Evolutionary conservation across 2,329 filamentous ascomycete genomes (phyloP).

Genomic region (Ceratocystis colombiana): DNA sequence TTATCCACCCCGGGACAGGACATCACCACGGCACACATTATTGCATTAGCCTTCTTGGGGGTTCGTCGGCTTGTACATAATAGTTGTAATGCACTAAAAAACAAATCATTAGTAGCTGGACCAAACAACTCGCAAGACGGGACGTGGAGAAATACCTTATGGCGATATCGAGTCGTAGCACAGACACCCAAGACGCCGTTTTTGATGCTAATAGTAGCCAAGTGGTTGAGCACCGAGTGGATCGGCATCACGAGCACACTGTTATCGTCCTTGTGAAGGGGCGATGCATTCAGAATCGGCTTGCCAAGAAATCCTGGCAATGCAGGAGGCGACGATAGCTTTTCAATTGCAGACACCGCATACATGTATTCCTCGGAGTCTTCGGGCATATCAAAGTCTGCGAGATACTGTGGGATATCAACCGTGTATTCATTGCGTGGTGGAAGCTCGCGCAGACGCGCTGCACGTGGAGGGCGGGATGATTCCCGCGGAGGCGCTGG

Average conservation of each 20-base stretch:
- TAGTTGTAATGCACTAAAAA: slow-evolving; percentile 82
- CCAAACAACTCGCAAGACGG: background rate
- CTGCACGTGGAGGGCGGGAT: slow-evolving; percentile 31
- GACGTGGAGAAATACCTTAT: slow-evolving; percentile 53
- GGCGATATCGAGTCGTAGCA: slow-evolving; percentile 92
- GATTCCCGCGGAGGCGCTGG: slow-evolving; percentile 36
- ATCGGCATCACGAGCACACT: slow-evolving; percentile 96
- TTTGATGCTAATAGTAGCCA: slow-evolving; percentile 97
- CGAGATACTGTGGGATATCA: slow-evolving; percentile 71
- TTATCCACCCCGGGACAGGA: background rate
- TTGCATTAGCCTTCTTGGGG: slow-evolving; percentile 20
- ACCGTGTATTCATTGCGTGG: slow-evolving; percentile 55
- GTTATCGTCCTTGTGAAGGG: slow-evolving; percentile 93
- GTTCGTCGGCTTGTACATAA: slow-evolving; percentile 84
- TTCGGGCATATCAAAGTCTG: slow-evolving; percentile 78
- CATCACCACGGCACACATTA: background rate
- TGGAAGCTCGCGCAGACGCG: slow-evolving; percentile 46
- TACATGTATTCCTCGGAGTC: slow-evolving; percentile 64
- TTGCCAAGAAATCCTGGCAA: slow-evolving; percentile 87
- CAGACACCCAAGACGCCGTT: slow-evolving; percentile 91
- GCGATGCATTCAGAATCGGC: slow-evolving; percentile 84
- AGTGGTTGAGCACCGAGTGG: slow-evolving; percentile 89
- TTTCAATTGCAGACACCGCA: slow-evolving; percentile 63
- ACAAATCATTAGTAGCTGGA: background rate
- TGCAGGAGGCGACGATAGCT: slow-evolving; percentile 71